These are phyloP conservation scores for Eucalyptus virginea DNA, from an alignment of 345 rosid species.

Conservation along the genomic window DNA sequence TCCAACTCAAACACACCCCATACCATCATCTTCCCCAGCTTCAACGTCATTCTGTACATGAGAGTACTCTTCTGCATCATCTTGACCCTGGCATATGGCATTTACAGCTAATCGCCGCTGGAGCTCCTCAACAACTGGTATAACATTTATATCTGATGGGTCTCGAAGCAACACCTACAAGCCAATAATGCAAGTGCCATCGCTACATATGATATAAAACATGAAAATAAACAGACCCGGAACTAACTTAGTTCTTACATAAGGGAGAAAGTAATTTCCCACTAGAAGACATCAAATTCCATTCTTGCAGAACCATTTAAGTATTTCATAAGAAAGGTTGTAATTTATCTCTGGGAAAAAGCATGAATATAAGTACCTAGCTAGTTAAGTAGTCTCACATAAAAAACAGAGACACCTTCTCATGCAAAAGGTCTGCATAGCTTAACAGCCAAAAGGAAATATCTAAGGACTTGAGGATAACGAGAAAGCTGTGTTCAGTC, in stretches of 20 bases:
- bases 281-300: background rate
- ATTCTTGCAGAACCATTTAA: background rate
- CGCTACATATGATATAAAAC: background rate
- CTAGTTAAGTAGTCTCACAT: background rate
- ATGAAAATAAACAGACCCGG: background rate
- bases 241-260: background rate
- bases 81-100: too few relatives aligned
- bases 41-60: too few relatives aligned
- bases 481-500: background rate
- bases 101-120: too few relatives aligned
- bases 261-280: background rate
- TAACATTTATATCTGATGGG: too few relatives aligned
- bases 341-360: background rate
- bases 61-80: too few relatives aligned
- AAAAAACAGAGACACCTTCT: background rate
- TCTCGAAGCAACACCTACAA: conserved; percentile 47
- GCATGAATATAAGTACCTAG: background rate
- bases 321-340: background rate
- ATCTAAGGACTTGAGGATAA: background rate
- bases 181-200: background rate
- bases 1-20: too few relatives aligned
- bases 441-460: background rate
- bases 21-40: too few relatives aligned
- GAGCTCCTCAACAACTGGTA: too few relatives aligned
- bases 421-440: background rate